phyloP scores from a whole-genome alignment of 345 rosid species.

The Eucalyptus curtisii region DNA sequence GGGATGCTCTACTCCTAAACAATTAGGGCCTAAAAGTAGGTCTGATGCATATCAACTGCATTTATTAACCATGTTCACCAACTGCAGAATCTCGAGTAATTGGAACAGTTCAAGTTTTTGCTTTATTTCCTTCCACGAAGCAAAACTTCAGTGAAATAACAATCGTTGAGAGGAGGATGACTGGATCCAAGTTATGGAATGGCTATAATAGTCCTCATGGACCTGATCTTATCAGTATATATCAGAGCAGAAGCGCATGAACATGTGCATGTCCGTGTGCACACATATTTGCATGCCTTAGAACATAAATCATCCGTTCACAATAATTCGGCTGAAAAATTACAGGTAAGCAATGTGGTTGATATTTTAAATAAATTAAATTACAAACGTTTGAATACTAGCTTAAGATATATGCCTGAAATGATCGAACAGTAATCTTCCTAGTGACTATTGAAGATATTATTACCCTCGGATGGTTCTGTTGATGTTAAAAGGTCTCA shows the following conservation, averaged over 20 bases:
- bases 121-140: background rate
- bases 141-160: background rate
- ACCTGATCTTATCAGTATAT: background rate
- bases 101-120: background rate
- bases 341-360: background rate
- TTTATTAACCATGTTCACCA: background rate
- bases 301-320: background rate
- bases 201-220: background rate
- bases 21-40: background rate
- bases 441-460: background rate
- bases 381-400: background rate
- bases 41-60: background rate
- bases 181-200: fast-evolving
- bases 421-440: background rate
- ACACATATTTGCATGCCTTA: background rate
- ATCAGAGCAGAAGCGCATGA: background rate
- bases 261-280: background rate
- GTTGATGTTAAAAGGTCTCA: background rate
- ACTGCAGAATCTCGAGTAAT: background rate
- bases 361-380: background rate
- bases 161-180: background rate
- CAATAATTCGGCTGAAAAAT: background rate
- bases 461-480: background rate
- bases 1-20: no score
- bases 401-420: background rate